These are phyloP conservation scores for Persicaria tinctoria DNA, from an alignment of 148 eudicot species.

Conservation along the genomic window DNA sequence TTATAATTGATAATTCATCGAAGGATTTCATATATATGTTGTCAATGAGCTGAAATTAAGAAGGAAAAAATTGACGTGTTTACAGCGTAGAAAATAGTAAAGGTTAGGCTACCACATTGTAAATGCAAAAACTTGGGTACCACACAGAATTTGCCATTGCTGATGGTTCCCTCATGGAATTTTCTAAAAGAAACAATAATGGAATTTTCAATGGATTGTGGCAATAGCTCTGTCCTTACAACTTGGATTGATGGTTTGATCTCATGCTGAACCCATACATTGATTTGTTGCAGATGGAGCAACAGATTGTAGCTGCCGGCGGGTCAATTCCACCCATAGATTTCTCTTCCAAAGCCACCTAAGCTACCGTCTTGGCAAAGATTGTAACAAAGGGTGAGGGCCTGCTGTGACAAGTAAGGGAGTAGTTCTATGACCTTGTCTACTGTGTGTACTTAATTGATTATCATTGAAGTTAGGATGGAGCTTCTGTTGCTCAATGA, in stretches of 20 bases:
- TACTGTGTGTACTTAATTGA: neutral
- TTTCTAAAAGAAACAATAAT: neutral
- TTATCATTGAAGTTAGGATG: neutral
- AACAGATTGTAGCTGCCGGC: slow-evolving; percentile 15
- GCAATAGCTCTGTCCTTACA: neutral
- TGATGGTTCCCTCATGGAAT: too few relatives aligned
- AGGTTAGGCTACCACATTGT: too few relatives aligned
- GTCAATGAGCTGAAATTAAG: too few relatives aligned
- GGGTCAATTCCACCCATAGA: slow-evolving; percentile 6
- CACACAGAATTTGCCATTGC: too few relatives aligned
- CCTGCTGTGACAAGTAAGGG: neutral
- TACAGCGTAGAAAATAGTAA: too few relatives aligned
- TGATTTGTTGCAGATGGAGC: slow-evolving; percentile 8
- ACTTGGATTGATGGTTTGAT: neutral
- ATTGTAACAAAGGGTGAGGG: neutral
- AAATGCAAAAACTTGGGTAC: too few relatives aligned
- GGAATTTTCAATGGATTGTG: neutral
- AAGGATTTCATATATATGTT: too few relatives aligned
- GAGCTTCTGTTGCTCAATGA: neutral
- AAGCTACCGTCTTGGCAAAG: neutral
- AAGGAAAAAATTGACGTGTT: too few relatives aligned
- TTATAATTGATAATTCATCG: too few relatives aligned
- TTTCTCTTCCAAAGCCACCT: slow-evolving; percentile 9
- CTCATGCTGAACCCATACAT: neutral
- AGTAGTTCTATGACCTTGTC: neutral